phyloP scores from a whole-genome alignment of 306 rosid species.

The Cercis canadensis region DNA sequence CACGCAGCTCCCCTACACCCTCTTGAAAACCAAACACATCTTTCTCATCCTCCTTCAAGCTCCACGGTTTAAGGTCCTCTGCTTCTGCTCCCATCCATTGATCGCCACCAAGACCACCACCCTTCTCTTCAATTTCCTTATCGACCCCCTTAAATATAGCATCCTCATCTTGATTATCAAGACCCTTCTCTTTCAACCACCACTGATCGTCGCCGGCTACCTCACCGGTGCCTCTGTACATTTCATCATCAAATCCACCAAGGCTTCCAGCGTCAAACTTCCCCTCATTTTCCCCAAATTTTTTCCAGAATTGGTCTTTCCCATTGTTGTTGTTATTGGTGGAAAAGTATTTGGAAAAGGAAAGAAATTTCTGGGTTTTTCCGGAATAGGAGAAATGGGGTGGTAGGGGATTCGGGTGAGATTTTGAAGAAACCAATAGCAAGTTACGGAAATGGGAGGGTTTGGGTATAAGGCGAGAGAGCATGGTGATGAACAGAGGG shows the following conservation, averaged over 20 bases:
- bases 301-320: constrained; percentile 52
- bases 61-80: constrained; percentile 57
- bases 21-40: constrained; percentile 51
- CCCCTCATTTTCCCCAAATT: constrained; percentile 50
- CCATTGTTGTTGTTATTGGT: constrained; percentile 41
- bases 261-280: constrained; percentile 48
- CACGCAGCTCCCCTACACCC: constrained; percentile 31
- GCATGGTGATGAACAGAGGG: constrained; percentile 55
- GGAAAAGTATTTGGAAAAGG: constrained; percentile 57
- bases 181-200: constrained; percentile 52
- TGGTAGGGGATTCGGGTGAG: constrained; percentile 29
- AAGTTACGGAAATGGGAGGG: constrained; percentile 65
- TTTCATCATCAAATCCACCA: constrained; percentile 25
- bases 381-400: constrained; percentile 6
- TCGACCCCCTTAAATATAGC: constrained; percentile 48
- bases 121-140: constrained; percentile 25
- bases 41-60: constrained; percentile 57
- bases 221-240: background rate
- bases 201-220: constrained; percentile 36
- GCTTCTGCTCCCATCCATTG: constrained; percentile 45
- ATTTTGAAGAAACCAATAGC: constrained; percentile 44
- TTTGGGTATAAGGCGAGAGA: constrained; percentile 82
- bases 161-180: constrained; percentile 47
- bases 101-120: constrained; percentile 29
- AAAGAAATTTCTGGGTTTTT: constrained; percentile 22